phyloP scores from a whole-genome alignment of 306 rosid genomes.

The Oxytropis ochrocephala region DNA sequence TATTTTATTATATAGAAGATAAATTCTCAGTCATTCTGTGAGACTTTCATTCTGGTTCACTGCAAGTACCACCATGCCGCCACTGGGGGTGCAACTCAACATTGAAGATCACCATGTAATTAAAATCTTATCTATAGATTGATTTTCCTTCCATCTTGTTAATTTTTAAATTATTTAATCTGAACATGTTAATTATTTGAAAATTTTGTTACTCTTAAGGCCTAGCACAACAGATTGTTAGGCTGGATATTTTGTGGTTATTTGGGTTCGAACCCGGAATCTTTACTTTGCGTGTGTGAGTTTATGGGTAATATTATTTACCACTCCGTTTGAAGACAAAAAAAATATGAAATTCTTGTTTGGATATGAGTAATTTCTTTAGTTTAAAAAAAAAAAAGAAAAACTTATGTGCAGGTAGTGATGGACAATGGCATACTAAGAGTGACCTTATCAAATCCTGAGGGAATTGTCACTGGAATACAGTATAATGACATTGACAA shows the following conservation, averaged over 20 bases:
- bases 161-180: neutral
- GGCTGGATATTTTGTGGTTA: too few species aligned
- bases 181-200: neutral
- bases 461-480: slow-evolving; percentile 74
- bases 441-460: slow-evolving; percentile 82
- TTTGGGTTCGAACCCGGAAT: too few species aligned
- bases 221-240: too few species aligned
- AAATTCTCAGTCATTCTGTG: slow-evolving; percentile 14
- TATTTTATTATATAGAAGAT: neutral
- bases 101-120: slow-evolving; percentile 44
- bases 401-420: slow-evolving; percentile 51
- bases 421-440: slow-evolving; percentile 81
- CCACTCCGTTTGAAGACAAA: too few species aligned
- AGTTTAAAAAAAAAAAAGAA: neutral
- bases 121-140: neutral
- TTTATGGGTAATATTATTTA: too few species aligned
- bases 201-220: too few species aligned
- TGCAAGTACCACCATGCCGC: slow-evolving; percentile 27
- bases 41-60: neutral
- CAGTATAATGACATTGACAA: slow-evolving; percentile 61
- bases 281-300: too few species aligned
- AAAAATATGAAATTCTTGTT: neutral
- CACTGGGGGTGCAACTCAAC: slow-evolving; percentile 33
- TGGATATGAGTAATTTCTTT: neutral
- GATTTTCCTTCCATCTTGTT: neutral